Base-by-base conservation (phyloP, 1,139 yeast genomes). In the Yamadazyma buinensis region DNA sequence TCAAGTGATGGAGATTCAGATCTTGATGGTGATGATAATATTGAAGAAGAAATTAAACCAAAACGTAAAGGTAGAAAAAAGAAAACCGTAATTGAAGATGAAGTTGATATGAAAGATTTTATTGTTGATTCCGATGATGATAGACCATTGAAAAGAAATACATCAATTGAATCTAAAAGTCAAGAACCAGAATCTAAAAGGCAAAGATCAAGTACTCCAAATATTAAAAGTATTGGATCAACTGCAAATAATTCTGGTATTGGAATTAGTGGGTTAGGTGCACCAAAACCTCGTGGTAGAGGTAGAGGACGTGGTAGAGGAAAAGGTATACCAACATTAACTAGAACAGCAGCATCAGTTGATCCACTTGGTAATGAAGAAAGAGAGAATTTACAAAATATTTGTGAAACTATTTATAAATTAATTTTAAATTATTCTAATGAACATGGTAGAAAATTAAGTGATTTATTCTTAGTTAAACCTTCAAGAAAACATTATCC, bases 401-500 rank as follows among this genome's bases (percentile, higher is more conserved):
- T 55, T 9, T 54, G 72, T 44, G 67, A 65, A 29, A 53, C 48
- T 8, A 70, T 79, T 28, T 71, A 69, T 46, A 67, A 70, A n/a
- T 55, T 59, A 32, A 53, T 79, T 18, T 48, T 68, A 34, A 61
- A 62, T 31, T 68, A 67, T 46, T 53, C 59, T 18, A 72, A 74
- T 56, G 71, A 68, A 37, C 61, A 59, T 34, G 69, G 55, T 11
- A 46, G 71, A 31, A 54, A 58, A 12, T 60, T 78, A 37, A 72
- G 84, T 42, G 86, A 79, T 31, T 65, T 84, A 34, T 84, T 84
- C 51, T 55, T 80, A 55, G 75, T 72, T 4, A 78, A 74, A 43
- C 95, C 95, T 7, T 75, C 94, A 0, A 77, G 73, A 49, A 74
- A 73, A 52, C 60, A 76, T 28, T 90, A 90, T 48, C 95, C 97